Base-by-base conservation (phyloP, 1,139 yeast species). In the Candida mesenterica region DNA sequence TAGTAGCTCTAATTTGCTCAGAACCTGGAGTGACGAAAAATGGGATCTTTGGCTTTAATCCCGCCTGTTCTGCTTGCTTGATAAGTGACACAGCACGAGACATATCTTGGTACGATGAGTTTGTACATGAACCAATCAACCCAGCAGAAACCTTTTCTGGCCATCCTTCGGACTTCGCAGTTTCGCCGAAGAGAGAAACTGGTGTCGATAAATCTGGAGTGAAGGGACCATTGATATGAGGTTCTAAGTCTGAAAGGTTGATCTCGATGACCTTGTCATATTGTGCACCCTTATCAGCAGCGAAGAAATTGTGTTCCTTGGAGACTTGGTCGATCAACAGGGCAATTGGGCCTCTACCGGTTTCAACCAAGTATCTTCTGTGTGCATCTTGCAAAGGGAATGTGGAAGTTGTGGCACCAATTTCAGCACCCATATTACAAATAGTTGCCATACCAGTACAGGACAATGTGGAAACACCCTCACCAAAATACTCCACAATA, bases 391-490 rank as follows among this genome's bases (percentile, higher is more conserved):
- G 92, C 77, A 81, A 89, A 38, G 98, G 98, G 87, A 92, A 92
- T 36, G 90, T 77, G 8, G 97, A 89, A 27, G 98, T 92, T 23
- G 98, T 92, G 24, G 97, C 97, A 59, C 98, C 98, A 43, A 92
- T 87, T 66, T 92, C 98, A 37, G 98, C 98, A 57, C 98, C 98
- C 98, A 92, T 92, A 65, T 92, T 92, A 75, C 97, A 90, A 54
- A 92, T 90, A 40, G 98, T 92, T 36, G 95, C 98, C 98, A 92
- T 92, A 68, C 98, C 98, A 14, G 98, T 92, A 67, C 96, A 88
- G 22, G 95, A 83, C 44, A 92, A 74, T 24, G 82, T 65, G 45
- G 79, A 65, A 15, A 90, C 96, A 62, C 98, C 98, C 41, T 82
- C 89, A 44, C 98, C 98, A 52, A 87, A 88, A 67, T 92, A 92